Evolutionary conservation across 306 rosid genomes (phyloP), one percentile per base, ranked within the genome.

Genomic region (Lupinus albus): DNA sequence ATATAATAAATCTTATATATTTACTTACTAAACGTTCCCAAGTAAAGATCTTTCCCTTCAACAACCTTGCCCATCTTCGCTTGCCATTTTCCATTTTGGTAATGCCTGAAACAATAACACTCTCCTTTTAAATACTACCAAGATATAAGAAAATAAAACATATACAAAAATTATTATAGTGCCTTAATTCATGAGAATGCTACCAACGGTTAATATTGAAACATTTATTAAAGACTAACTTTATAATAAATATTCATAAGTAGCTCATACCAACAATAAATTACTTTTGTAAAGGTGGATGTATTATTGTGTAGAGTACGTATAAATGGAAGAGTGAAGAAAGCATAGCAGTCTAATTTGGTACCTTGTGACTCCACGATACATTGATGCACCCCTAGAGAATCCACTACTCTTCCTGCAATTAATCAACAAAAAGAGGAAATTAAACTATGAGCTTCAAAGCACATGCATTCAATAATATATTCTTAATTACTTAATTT

Each of bases 31-130:
- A 88, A 88, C 14, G 95, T 88, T 80, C 95, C 95, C 72, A 88
- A 67, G 53, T 88, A 88, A 44, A 88, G 88, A 71, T 88, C 95
- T 72, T 88, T 88, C 81, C 85, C 85, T 66, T 91, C 95, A 0
- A 88, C 95, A 4, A 88, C 95, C 81, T 91, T 81, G 1, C 95
- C 95, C 36, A 88, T 85, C 84, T 91, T 85, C 6, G 95, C 91
- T 77, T 88, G 95, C 95, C 95, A 88, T 74, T 91, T 76, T 28
- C 95, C 95, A 30, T 88, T 87, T 41, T 88, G 91, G 20, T 88
- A 91, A 68, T 88, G 95, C 83, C 95, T 42, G 6, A 10, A 11
- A 42, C 14, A 42, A 11, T 41, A 41, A 41, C 5, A 41, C 4
- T 41, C 30, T 25, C 30, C 4, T 25, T 25, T 25, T 25, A 25